A percentile compares a stretch with the other conserved stretches of the same genome.
phyloP scores from a whole-genome alignment of 2,329 filamentous ascomycete species.

The Fusarium mangiferae region DNA sequence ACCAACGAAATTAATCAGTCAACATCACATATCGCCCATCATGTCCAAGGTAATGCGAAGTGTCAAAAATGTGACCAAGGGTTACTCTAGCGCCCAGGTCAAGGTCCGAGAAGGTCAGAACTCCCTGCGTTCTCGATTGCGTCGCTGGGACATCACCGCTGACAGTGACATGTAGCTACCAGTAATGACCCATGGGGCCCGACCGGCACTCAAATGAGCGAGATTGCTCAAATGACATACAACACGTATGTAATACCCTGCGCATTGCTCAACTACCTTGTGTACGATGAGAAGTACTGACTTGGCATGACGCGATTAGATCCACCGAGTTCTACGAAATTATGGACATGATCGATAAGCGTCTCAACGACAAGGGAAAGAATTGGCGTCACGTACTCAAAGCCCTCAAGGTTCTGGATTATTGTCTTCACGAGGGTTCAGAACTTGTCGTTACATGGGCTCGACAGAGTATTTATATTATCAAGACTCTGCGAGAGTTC shows the following conservation, averaged over 20 bases:
- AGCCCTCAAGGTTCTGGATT: constrained; percentile 96
- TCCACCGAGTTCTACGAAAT: constrained; percentile 99
- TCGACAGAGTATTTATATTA: constrained; percentile 97
- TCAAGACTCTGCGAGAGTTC: constrained; percentile 97
- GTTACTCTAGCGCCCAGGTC: constrained; percentile 95
- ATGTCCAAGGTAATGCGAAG: constrained; percentile 99
- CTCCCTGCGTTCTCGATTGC: not conserved
- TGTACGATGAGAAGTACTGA: constrained; percentile 28
- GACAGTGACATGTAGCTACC: constrained; percentile 72
- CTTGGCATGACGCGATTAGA: constrained; percentile 57
- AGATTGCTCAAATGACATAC: constrained; percentile 97
- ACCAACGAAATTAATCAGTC: constrained; percentile 4
- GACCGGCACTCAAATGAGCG: constrained; percentile 97
- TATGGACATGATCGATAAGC: constrained; percentile 99
- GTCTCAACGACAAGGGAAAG: constrained; percentile 98
- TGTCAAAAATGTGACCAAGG: constrained; percentile 99
- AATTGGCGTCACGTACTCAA: constrained; percentile 99
- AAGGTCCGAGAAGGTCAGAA: constrained; percentile 94
- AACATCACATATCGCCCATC: constrained; percentile 46
- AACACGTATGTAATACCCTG: constrained; percentile 78
- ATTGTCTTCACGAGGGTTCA: constrained; percentile 96
- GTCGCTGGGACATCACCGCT: constrained; percentile 17
- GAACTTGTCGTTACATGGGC: constrained; percentile 98
- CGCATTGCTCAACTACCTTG: not conserved
- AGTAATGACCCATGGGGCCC: constrained; percentile 99